A percentile compares a stretch with the other conserved stretches of the same genome.
Conservation (phyloP, 345 rosid genomes). For the Syzygium aromaticum region DNA sequence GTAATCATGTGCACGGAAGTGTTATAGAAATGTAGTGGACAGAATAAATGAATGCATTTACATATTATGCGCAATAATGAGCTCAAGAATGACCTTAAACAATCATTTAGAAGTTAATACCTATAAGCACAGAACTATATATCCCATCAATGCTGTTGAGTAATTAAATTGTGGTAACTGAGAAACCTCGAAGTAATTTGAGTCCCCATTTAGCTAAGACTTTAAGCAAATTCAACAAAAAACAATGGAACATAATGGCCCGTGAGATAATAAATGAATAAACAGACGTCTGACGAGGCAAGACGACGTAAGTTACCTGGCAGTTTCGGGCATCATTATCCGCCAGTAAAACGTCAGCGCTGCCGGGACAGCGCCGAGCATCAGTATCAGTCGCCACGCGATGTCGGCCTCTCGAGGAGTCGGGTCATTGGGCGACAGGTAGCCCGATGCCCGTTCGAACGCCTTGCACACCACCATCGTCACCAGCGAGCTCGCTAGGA, state of each 20-base stretch:
- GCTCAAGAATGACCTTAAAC: neutral
- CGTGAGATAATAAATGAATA: neutral
- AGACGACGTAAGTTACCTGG: constrained; percentile 26
- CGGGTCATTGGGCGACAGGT: neutral
- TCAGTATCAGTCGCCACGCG: constrained; percentile 60
- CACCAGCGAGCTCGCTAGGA: constrained; percentile 35
- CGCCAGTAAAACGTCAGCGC: constrained; percentile 67
- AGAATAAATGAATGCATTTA: neutral
- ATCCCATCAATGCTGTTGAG: neutral
- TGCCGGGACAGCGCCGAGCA: constrained; percentile 65
- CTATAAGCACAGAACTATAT: neutral
- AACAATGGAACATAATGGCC: neutral
- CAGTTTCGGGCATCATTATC: constrained; percentile 77
- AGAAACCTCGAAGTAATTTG: neutral
- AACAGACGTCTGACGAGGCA: neutral
- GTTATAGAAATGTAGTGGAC: neutral
- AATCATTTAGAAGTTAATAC: neutral
- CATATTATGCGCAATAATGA: neutral
- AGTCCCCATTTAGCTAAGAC: constrained; percentile 25
- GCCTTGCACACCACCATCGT: constrained; percentile 36
- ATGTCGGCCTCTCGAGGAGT: constrained; percentile 44
- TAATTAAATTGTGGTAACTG: neutral
- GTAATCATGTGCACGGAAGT: neutral
- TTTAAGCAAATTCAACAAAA: constrained; percentile 8
- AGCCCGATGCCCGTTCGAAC: constrained; percentile 9